These are phyloP conservation scores for Rubia tinctorum DNA, from an alignment of 305 asterid genomes.

Conservation along the genomic window DNA sequence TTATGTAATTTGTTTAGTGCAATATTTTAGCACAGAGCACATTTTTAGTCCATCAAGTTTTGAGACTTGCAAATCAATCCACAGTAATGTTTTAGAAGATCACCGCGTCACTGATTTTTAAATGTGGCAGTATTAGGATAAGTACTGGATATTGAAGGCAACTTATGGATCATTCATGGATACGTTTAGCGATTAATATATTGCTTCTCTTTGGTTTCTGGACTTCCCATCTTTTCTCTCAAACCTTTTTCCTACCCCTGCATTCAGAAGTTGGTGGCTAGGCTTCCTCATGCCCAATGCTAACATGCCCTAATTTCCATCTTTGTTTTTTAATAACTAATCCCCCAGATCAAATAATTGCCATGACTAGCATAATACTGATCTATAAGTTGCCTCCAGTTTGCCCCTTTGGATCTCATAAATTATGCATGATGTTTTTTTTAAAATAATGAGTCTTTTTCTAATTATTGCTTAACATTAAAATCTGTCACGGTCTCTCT, in stretches of 20 bases:
- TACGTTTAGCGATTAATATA: neutral
- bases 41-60: neutral
- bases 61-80: neutral
- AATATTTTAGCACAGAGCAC: slow-evolving; percentile 1
- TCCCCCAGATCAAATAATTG: neutral
- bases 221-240: neutral
- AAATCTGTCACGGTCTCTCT: neutral
- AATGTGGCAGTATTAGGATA: neutral
- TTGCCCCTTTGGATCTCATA: slow-evolving; percentile 5
- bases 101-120: neutral
- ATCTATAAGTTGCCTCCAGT: neutral
- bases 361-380: neutral
- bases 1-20: slow-evolving; percentile 12
- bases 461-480: neutral
- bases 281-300: neutral
- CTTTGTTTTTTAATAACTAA: neutral
- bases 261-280: neutral
- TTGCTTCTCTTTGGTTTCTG: neutral
- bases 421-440: neutral
- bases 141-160: neutral
- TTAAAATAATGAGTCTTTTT: neutral
- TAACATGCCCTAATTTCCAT: neutral
- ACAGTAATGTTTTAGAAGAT: neutral
- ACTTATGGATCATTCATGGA: neutral
- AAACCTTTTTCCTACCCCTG: neutral